phyloP scores from a whole-genome alignment of 139 green algal species.

The Nannochloris sp. region DNA sequence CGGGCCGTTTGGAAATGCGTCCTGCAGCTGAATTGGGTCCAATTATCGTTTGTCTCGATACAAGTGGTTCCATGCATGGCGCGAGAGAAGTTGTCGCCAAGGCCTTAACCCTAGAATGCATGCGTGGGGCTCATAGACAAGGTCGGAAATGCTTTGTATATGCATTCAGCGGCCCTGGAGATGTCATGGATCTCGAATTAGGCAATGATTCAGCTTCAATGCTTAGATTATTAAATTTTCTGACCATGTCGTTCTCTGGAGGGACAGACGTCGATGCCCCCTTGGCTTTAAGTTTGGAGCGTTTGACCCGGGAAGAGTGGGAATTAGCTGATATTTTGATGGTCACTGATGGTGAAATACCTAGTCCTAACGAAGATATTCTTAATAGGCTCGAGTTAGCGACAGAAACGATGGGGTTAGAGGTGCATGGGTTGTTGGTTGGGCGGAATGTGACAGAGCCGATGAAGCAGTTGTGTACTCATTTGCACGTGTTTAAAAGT shows the following conservation, averaged over 20 bases:
- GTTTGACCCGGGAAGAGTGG: conserved; percentile 62
- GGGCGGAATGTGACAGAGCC: conserved; percentile 40
- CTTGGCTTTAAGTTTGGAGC: conserved; percentile 64
- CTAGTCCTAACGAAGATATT: conserved; percentile 45
- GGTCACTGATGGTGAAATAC: conserved; percentile 89
- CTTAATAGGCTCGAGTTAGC: conserved; percentile 29
- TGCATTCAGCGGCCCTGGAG: conserved; percentile 66
- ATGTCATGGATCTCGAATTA: conserved; percentile 86
- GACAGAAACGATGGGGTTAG: conserved; percentile 55
- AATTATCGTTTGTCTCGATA: conserved; percentile 93
- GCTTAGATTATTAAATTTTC: conserved; percentile 71
- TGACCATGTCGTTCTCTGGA: conserved; percentile 54
- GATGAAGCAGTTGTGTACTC: conserved; percentile 72
- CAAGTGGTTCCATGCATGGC: conserved; percentile 48
- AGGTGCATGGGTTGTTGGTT: conserved; percentile 85
- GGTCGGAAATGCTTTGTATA: conserved; percentile 77
- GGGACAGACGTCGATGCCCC: conserved; percentile 61
- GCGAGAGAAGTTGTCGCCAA: conserved; percentile 80
- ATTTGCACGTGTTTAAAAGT: conserved; percentile 81
- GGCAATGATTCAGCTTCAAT: conserved; percentile 39
- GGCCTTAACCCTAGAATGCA: conserved; percentile 82
- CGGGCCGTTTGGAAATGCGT: conserved; percentile 67
- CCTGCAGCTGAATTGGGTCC: conserved; percentile 82
- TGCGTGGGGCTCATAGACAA: conserved; percentile 76
- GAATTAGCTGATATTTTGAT: conserved; percentile 82